Base-by-base conservation (phyloP, 805 yeast species). In the Metschnikowia vanudenii region DNA sequence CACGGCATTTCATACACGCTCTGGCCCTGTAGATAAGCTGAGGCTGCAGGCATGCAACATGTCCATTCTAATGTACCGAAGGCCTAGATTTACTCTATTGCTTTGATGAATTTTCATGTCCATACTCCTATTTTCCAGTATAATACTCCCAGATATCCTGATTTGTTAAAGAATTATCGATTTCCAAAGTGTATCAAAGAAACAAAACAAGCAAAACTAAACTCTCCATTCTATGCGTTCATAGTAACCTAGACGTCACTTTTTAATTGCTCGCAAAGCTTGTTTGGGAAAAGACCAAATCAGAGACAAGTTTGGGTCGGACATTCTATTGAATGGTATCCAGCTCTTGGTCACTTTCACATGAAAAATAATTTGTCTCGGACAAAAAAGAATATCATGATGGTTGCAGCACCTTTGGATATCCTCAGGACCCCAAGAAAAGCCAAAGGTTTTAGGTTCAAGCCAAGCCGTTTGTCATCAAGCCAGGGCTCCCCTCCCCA, bases 1-100 rank as follows among this genome's bases (percentile, higher is more conserved):
- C 32, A 35, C 47, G 47, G 47, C 47, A 39, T 24, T 19, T 31
- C 30, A 16, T 22, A 14, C 22, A 18, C 18, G 34, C 34, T 31
- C 17, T 31, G 29, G 29, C 18, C 40, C 39, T 39, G 43, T 35
- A 36, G 31, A 33, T 22, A 38, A 10, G n/a, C n/a, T 18, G 4
- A 17, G 22, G 37, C 35, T 35, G 36, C 41, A 42, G 26, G 20
- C 8, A 30, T 42, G 46, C 46, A 31, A 37, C 37, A 39, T 19
- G 35, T 18, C 10, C 28, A 22, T 18, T 30, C n/a, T 13, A 19
- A 28, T 18, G 19, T 22, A 39, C 32, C 22, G 33, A 26, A 30
- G 41, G 41, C 39, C 34, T 30, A 39, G 41, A 28, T 35, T 28
- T 33, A 30, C 16, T 14, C 14, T 29, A 24, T 37, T 37, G 39